Evolutionary conservation across 768 basidiomycete genomes (phyloP).

Genomic region (Suillus subluteus): DNA sequence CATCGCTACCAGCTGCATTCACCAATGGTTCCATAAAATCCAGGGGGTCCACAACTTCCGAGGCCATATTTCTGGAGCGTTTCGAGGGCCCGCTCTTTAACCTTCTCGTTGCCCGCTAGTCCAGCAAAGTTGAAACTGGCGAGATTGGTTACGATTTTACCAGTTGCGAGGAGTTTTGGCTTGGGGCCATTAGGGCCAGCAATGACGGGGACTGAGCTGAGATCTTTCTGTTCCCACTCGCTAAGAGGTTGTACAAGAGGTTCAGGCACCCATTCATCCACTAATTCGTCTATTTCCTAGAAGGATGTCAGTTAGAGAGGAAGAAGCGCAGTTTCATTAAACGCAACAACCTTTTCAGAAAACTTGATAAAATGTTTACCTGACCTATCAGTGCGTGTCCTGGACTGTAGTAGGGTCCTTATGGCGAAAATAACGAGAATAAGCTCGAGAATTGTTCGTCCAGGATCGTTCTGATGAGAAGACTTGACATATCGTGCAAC

Average conservation of each 20-base stretch:
- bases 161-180: conserved; percentile 72
- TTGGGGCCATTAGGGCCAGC: conserved; percentile 81
- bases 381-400: conserved; percentile 83
- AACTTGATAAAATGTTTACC: conserved; percentile 92
- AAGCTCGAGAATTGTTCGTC: conserved; percentile 86
- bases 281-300: conserved; percentile 95
- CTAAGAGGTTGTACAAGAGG: conserved; percentile 70
- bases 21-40: conserved; percentile 97
- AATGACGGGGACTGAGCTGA: conserved; percentile 78
- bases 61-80: conserved; percentile 88
- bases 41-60: conserved; percentile 94
- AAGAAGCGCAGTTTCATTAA: not conserved
- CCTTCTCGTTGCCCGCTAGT: conserved; percentile 81
- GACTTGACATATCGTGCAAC: conserved; percentile 90
- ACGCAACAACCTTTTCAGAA: conserved; percentile 74
- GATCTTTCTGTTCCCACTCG: conserved; percentile 62
- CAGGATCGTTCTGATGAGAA: conserved; percentile 96
- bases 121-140: conserved; percentile 93
- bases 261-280: conserved; percentile 93
- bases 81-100: conserved; percentile 85
- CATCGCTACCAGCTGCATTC: conserved; percentile 29
- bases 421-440: conserved; percentile 88
- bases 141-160: conserved; percentile 82
- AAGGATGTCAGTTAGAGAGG: conserved; percentile 2
- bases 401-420: conserved; percentile 84